Evolutionary conservation across 495 filamentous ascomycete species (phyloP), one percentile per base, ranked within the genome.

Genomic region (Neurospora sp.): DNA sequence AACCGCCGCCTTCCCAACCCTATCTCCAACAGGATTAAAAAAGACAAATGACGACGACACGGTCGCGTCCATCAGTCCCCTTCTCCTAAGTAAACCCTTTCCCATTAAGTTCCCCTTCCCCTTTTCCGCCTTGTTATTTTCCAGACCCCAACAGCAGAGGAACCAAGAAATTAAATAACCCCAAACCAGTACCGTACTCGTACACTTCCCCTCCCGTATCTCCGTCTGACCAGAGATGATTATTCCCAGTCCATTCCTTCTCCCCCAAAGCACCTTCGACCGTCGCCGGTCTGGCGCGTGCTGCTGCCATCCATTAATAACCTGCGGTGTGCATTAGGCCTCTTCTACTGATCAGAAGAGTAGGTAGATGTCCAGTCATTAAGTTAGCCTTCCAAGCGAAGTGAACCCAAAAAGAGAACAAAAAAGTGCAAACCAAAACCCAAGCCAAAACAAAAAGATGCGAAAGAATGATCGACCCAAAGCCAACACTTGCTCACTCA

Each of bases 401-500:
- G 40, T 20, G 20, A 27, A 69, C 46, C 11, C 46, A 41, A 9
- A 12, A 20, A 35, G 31, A 14, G 20, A 23, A 37, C 54, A 40
- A 39, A 72, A 69, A 72, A 27, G 18, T 37, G 39, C 6, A 10
- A 46, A 39, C 70, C 23, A 35, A 70, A 73, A 46, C n/a, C 72
- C 39, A 16, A 69, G 37, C 62, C 18, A 70, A 4, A 39, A 35
- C 3, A n/a, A 16, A 20, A 37, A 35, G 66, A 69, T 62, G 46
- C 42, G 23, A 77, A 71, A 23, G 46, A 70, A 69, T 70, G 48
- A 71, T 54, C 72, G 73, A 73, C 66, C 70, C 54, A 78, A 74
- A 72, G 41, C 54, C 27, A 62, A 12, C 12, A 16, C 12, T 62
- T 35, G 12, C 54, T 62, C 54, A 62, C 23, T 62, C 54, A 35